A percentile compares a stretch with the other conserved stretches of the same genome.
These are phyloP conservation scores for Monosporozyma unispora DNA, from an alignment of 805 yeast genomes.

Conservation along the genomic window DNA sequence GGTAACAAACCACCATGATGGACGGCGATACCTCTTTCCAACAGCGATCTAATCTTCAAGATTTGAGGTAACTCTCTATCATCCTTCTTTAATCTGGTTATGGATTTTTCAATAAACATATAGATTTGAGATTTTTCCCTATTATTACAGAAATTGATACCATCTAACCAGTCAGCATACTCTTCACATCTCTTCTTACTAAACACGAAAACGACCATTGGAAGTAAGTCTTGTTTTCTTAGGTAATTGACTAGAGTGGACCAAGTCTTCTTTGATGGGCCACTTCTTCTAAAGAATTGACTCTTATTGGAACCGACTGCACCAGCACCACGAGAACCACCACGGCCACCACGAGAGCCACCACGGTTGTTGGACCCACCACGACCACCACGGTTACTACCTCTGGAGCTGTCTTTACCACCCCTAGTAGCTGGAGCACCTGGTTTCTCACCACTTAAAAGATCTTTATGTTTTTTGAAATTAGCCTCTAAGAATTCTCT, in stretches of 20 bases:
- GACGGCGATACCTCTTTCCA: conserved; percentile 87
- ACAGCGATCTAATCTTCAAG: conserved; percentile 65
- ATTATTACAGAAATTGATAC: conserved; percentile 73
- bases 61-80: conserved; percentile 93
- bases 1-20: conserved; percentile 94
- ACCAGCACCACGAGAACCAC: conserved; percentile 35
- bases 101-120: conserved; percentile 86
- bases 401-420: conserved; percentile 29
- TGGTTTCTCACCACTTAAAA: conserved; percentile 37
- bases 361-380: conserved; percentile 11
- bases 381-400: conserved; percentile 18
- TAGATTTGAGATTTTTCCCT: conserved; percentile 84
- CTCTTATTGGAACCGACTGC: conserved; percentile 30
- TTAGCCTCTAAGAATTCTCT: conserved; percentile 60
- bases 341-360: conserved; percentile 29
- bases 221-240: conserved; percentile 60
- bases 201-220: conserved; percentile 89
- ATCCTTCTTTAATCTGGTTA: conserved; percentile 77
- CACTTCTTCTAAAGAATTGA: conserved; percentile 41
- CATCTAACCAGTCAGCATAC: conserved; percentile 68
- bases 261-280: conserved; percentile 79
- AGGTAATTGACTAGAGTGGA: conserved; percentile 60
- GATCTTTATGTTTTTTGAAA: conserved; percentile 50
- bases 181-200: conserved; percentile 91
- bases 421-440: background rate